These are phyloP conservation scores for Populus deltoides DNA, from an alignment of 345 rosid genomes.

Conservation along the genomic window DNA sequence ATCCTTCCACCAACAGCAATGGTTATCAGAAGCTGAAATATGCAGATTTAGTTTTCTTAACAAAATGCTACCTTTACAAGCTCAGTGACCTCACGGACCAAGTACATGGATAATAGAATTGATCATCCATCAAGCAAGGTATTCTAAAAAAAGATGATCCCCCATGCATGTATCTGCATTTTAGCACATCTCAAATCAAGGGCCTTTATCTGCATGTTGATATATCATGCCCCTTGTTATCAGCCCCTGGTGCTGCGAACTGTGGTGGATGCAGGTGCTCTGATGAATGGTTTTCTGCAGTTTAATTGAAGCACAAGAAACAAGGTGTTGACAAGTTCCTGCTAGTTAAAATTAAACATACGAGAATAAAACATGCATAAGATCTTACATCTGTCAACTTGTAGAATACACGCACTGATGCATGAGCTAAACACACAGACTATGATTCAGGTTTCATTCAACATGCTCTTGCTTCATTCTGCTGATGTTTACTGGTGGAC, in stretches of 20 bases:
- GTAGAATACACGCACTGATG: background rate
- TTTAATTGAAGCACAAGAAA: background rate
- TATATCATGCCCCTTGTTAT: background rate
- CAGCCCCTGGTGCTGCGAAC: background rate
- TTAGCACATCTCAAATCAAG: background rate
- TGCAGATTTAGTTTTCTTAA: background rate
- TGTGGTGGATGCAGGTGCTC: background rate
- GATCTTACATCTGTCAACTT: background rate
- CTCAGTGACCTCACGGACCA: background rate
- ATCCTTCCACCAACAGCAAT: background rate
- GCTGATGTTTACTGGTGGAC: background rate
- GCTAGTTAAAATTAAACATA: background rate
- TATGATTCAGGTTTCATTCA: background rate
- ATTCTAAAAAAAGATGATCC: background rate
- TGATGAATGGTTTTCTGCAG: background rate
- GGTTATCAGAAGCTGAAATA: background rate
- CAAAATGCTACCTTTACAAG: background rate
- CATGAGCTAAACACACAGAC: background rate
- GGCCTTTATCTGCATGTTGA: background rate
- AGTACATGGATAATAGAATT: background rate
- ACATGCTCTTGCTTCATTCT: background rate
- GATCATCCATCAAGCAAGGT: background rate
- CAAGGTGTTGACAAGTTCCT: background rate
- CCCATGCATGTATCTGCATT: background rate
- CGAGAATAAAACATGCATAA: background rate